phyloP scores from a whole-genome alignment of 192 early-diverging fungal genomes.

The Chytriomyces confervae region DNA sequence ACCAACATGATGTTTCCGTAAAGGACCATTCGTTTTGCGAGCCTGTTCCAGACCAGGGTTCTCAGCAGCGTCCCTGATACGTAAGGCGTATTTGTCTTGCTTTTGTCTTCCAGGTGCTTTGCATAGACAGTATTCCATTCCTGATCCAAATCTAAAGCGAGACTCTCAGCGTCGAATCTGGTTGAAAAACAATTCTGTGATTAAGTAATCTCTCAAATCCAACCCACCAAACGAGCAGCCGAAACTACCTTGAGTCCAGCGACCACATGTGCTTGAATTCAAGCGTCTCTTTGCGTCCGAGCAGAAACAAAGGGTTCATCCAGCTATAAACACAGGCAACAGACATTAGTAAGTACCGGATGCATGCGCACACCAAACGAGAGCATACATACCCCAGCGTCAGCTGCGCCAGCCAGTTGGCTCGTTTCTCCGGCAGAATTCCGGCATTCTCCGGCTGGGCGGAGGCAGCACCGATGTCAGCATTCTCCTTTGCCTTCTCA shows the following conservation, averaged over 20 bases:
- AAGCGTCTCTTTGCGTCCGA: slow-evolving; percentile 59
- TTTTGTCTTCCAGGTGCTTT: neutral
- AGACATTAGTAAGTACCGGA: too few species aligned
- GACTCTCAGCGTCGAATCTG: slow-evolving; percentile 37
- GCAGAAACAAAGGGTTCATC: slow-evolving; percentile 30
- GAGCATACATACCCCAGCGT: slow-evolving; percentile 17
- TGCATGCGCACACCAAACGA: neutral
- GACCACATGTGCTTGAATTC: slow-evolving; percentile 64
- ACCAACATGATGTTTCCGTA: slow-evolving; percentile 31
- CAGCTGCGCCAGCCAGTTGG: slow-evolving; percentile 14
- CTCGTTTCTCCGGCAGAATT: slow-evolving; percentile 2
- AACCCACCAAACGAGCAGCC: too few species aligned
- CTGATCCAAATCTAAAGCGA: slow-evolving; percentile 37
- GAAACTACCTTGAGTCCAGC: slow-evolving; percentile 39
- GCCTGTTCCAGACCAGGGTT: slow-evolving; percentile 17
- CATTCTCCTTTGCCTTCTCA: neutral
- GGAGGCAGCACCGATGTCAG: neutral
- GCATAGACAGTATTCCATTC: slow-evolving; percentile 38
- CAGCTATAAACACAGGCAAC: slow-evolving; percentile 6
- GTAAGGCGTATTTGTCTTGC: slow-evolving; percentile 1
- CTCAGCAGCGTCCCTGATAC: slow-evolving; percentile 14
- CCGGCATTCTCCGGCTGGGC: slow-evolving; percentile 13
- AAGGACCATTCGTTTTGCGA: neutral
- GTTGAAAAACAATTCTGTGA: neutral
- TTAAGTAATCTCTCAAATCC: neutral